Base-by-base conservation (phyloP, 2,329 filamentous ascomycete genomes). In the Bretziella fagacearum region DNA sequence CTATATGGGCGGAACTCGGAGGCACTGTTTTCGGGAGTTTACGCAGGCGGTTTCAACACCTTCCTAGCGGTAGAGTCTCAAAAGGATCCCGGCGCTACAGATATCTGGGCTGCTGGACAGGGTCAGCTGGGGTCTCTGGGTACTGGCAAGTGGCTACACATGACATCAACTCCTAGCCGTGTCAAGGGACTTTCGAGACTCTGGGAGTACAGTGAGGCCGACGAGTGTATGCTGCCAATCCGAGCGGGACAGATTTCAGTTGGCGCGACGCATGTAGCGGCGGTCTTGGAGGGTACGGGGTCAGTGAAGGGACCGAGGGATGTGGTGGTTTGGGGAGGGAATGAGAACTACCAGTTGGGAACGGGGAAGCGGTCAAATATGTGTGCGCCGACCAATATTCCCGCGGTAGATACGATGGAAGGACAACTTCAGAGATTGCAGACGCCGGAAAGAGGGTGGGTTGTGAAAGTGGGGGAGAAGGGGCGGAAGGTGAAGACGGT, bases 271-370 rank as follows among this genome's bases (percentile, higher is more conserved):
- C 91, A 98, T 61, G 79, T 77, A 26, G 76, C 84, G 0, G 89
- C 85, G 1, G 71, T 91, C 7, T 79, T 96, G 76, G 73, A 78
- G 57, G 95, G 95, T 58, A 73, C 81, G 25, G 83, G 83, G 1
- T 30, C 25, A 11, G 25, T 27, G 6, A 32, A 37, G 13, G 32
- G 77, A 46, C 91, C 91, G 42, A 77, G 81, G 3, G 91, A 96
- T 59, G 79, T 87, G 25, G 61, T 96, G 1, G 93, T 84, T 68
- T 98, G 87, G 84, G 91, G 91, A 52, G 85, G 85, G 46, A 98
- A 96, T 57, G 87, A 96, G 64, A 75, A 80, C 59, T 95, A 82
- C 61, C 91, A 98, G 63, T 73, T 98, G 22, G 91, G 91, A 10
- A 95, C 82, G 1, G 87, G 91, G 23, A 93, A 82, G 67, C 68